Conservation (phyloP, 2,329 filamentous ascomycete genomes). For the Sporothrix pseudoabietina region DNA sequence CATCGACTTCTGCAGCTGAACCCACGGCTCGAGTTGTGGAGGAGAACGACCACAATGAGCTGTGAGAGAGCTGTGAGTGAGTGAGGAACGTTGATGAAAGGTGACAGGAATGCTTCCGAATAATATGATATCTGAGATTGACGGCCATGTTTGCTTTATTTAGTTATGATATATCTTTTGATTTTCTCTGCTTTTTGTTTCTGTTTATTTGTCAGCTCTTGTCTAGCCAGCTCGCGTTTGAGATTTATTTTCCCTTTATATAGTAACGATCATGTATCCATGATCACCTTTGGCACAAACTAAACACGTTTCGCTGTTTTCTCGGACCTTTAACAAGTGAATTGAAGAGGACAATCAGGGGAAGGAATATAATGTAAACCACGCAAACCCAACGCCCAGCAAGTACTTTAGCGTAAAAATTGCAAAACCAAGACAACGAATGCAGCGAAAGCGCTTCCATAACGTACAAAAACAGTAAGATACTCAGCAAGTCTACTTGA, state of each 20-base stretch:
- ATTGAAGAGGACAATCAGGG: not conserved
- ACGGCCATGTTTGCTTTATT: not conserved
- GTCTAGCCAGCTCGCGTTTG: slow-evolving; percentile 22
- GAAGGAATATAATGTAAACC: not conserved
- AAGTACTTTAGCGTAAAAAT: not conserved
- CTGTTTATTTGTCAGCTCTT: not conserved
- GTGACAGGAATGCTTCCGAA: not conserved
- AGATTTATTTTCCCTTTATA: not conserved
- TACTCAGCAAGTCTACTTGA: not conserved
- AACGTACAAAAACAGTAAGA: not conserved
- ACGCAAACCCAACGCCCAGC: not conserved
- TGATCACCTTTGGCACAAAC: not conserved
- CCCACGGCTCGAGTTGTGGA: not conserved
- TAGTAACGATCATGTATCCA: not conserved
- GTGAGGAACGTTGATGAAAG: not conserved
- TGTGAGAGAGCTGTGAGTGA: not conserved
- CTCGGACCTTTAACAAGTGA: not conserved
- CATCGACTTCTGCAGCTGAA: not conserved
- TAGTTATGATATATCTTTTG: slow-evolving; percentile 10
- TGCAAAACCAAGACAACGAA: not conserved
- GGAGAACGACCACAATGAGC: not conserved
- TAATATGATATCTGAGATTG: slow-evolving; percentile 5
- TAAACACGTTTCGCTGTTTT: not conserved
- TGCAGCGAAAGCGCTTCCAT: not conserved
- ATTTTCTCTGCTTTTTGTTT: not conserved